Conservation (phyloP, 2,329 filamentous ascomycete species). For the Didymella arachidicola region DNA sequence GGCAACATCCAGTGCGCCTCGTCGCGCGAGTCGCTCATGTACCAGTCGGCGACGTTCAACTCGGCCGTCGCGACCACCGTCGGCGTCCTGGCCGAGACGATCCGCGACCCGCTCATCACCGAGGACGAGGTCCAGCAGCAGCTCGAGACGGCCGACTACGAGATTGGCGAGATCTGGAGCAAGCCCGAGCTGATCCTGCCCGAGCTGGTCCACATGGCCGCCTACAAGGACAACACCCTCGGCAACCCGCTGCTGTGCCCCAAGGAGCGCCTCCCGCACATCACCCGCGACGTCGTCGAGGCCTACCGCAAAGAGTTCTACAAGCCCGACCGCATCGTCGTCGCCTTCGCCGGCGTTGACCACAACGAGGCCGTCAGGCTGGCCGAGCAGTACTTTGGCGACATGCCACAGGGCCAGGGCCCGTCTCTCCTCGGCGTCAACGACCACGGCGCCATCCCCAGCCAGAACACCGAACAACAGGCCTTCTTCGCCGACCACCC, state of each 20-base stretch:
- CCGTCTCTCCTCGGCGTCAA: constrained; percentile 52
- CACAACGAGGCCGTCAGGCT: constrained; percentile 81
- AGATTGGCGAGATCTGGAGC: constrained; percentile 96
- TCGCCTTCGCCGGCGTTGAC: constrained; percentile 91
- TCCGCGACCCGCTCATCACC: constrained; percentile 83
- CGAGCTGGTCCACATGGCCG: constrained; percentile 93
- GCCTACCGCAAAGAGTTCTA: constrained; percentile 86
- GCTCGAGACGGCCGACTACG: constrained; percentile 89
- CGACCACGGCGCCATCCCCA: constrained; percentile 27
- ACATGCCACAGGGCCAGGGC: constrained; percentile 72
- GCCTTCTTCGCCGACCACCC: constrained; percentile 54
- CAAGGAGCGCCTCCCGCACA: constrained; percentile 77
- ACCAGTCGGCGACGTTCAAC: constrained; percentile 98
- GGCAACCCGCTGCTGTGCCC: constrained; percentile 94
- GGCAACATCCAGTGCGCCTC: constrained; percentile 98
- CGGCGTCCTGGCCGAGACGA: constrained; percentile 88
- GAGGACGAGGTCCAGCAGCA: constrained; percentile 87
- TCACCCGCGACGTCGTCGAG: constrained; percentile 75
- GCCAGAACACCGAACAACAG: constrained; percentile 50
- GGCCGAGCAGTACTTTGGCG: constrained; percentile 86
- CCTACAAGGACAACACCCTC: constrained; percentile 94
- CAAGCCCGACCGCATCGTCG: constrained; percentile 86
- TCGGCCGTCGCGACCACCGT: constrained; percentile 83
- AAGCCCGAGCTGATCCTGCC: constrained; percentile 96
- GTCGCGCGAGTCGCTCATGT: constrained; percentile 96